phyloP scores from a whole-genome alignment of 2,329 filamentous ascomycete species.

The Pseudocercospora fijiensis region DNA sequence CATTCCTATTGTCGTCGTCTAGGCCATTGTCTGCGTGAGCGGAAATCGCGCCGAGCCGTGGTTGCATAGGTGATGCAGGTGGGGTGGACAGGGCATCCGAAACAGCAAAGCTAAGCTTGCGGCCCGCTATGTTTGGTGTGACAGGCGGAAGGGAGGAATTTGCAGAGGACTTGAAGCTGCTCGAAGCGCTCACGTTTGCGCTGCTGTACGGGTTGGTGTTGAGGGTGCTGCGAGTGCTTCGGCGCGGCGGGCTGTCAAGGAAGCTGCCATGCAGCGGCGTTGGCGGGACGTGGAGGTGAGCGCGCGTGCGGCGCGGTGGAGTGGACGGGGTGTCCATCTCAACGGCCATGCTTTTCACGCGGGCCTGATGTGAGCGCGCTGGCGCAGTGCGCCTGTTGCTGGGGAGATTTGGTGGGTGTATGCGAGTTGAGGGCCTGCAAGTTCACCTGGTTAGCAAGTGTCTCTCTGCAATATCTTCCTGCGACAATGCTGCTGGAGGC shows the following conservation, averaged over 20 bases:
- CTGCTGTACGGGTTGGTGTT: conserved; percentile 49
- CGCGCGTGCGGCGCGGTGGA: conserved; percentile 20
- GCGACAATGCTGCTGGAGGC: background rate
- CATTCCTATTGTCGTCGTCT: conserved; percentile 12
- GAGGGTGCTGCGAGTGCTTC: conserved; percentile 32
- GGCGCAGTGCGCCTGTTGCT: background rate
- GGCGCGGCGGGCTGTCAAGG: conserved; percentile 52
- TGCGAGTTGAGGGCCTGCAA: background rate
- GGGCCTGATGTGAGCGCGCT: background rate
- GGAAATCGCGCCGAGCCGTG: conserved; percentile 6
- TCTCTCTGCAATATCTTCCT: background rate
- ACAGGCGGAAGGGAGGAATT: conserved; percentile 25
- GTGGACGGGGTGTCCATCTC: conserved; percentile 23
- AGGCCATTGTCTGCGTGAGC: conserved; percentile 12
- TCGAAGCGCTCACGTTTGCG: conserved; percentile 33
- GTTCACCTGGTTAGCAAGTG: conserved; percentile 1
- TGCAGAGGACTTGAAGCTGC: conserved; percentile 26
- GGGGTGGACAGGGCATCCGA: conserved; percentile 8
- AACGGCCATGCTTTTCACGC: background rate
- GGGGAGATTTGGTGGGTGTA: background rate
- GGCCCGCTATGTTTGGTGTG: conserved; percentile 37
- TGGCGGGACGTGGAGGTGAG: conserved; percentile 55
- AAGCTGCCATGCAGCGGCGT: conserved; percentile 69
- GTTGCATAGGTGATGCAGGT: conserved; percentile 14
- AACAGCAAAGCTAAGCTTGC: conserved; percentile 30